These are phyloP conservation scores for Crithidia mellificae DNA, from an alignment of 208 protist genomes.

Conservation along the genomic window DNA sequence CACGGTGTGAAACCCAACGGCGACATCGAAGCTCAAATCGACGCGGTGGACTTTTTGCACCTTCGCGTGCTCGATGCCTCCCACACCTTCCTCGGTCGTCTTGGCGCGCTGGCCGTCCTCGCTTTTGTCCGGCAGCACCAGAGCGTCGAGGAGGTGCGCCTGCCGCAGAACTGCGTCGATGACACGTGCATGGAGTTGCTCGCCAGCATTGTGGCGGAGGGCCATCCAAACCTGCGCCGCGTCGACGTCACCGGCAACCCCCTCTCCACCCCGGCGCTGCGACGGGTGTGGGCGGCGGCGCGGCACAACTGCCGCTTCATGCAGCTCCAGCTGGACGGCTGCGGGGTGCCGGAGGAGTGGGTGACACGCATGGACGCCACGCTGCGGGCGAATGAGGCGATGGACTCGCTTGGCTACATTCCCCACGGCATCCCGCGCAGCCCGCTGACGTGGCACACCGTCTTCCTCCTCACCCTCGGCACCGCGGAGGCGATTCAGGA, in stretches of 20 bases:
- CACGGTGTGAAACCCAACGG: constrained; percentile 69
- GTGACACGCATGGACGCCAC: constrained; percentile 57
- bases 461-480: constrained; percentile 72
- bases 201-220: constrained; percentile 44
- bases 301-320: constrained; percentile 38
- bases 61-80: constrained; percentile 67
- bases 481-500: constrained; percentile 34
- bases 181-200: constrained; percentile 64
- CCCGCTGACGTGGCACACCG: constrained; percentile 54
- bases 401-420: constrained; percentile 50
- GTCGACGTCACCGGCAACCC: constrained; percentile 72
- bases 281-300: constrained; percentile 70
- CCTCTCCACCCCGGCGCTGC: constrained; percentile 64
- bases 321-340: constrained; percentile 47
- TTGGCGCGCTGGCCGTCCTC: constrained; percentile 72
- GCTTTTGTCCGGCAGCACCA: constrained; percentile 65
- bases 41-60: constrained; percentile 52
- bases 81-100: constrained; percentile 71
- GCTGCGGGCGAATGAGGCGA: constrained; percentile 52
- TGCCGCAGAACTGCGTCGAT: constrained; percentile 72
- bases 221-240: constrained; percentile 49
- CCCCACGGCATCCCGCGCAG: constrained; percentile 45
- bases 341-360: constrained; percentile 72
- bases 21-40: constrained; percentile 58
- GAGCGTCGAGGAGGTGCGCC: constrained; percentile 52